Conservation (phyloP, 257 asterid genomes). For the Parsonsia alboflavescens region DNA sequence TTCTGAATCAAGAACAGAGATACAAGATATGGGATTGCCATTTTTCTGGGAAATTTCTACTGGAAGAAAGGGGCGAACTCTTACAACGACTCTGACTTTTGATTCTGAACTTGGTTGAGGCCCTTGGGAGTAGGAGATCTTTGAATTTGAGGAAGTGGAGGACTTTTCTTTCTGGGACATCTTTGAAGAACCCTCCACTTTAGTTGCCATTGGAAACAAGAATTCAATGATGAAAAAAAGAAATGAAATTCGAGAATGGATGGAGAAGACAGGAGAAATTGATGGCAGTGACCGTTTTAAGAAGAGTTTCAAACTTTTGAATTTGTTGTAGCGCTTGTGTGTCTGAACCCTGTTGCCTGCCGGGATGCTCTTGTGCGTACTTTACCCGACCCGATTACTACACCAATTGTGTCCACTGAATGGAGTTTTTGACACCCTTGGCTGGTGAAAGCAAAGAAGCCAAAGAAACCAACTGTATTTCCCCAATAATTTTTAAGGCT, state of each 20-base stretch:
- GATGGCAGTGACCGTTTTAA: conserved; percentile 9
- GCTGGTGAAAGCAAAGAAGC: too few species aligned
- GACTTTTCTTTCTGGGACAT: conserved; percentile 17
- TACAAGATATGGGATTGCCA: conserved; percentile 47
- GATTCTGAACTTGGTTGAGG: conserved; percentile 32
- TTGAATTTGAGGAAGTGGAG: conserved; percentile 36
- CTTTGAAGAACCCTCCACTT: conserved; percentile 11
- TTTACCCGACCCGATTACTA: too few species aligned
- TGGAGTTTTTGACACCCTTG: too few species aligned
- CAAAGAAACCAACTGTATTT: too few species aligned
- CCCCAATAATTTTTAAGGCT: too few species aligned
- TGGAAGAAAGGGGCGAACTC: conserved; percentile 82
- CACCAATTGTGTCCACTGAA: too few species aligned
- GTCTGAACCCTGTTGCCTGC: background rate
- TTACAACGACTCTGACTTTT: conserved; percentile 61
- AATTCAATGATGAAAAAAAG: too few species aligned
- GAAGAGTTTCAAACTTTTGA: conserved; percentile 11
- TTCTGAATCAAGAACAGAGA: conserved; percentile 36
- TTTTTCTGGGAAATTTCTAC: conserved; percentile 36
- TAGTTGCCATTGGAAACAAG: conserved; percentile 20
- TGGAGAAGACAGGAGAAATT: background rate
- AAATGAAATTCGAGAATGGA: background rate
- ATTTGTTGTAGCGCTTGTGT: background rate
- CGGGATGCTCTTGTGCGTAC: background rate
- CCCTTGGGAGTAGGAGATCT: conserved; percentile 3